Conservation (phyloP, 208 protist species). For the Polymyxa betae region DNA sequence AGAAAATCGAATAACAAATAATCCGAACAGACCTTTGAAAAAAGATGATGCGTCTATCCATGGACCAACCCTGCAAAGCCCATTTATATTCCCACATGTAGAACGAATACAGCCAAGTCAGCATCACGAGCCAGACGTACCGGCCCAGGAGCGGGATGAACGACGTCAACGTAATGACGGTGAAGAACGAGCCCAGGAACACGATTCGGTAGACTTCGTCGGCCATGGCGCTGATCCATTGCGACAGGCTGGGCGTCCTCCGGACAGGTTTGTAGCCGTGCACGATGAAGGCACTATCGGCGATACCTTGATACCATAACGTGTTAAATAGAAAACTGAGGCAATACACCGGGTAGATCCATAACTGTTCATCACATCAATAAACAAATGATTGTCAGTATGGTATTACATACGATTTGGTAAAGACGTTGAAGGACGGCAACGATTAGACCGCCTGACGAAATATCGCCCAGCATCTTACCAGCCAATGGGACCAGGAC, state of each 20-base stretch:
- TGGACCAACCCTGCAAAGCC: conserved; percentile 36
- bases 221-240: background rate
- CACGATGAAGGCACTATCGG: background rate
- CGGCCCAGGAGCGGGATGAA: background rate
- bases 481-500: background rate
- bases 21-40: background rate
- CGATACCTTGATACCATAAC: conserved; percentile 34
- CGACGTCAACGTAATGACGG: background rate
- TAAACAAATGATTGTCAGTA: background rate
- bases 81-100: conserved; percentile 53
- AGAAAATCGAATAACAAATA: background rate
- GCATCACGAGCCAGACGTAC: background rate
- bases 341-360: conserved; percentile 39
- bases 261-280: background rate
- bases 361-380: conserved; percentile 8
- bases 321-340: conserved; percentile 37
- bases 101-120: conserved; percentile 52
- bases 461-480: background rate
- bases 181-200: background rate
- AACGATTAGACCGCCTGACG: background rate
- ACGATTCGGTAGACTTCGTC: background rate
- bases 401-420: background rate
- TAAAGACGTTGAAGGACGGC: background rate
- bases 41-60: background rate
- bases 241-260: background rate